A percentile compares a stretch with the other conserved stretches of the same genome.
phyloP scores from a whole-genome alignment of 257 asterid species.

The Sherardia arvensis region DNA sequence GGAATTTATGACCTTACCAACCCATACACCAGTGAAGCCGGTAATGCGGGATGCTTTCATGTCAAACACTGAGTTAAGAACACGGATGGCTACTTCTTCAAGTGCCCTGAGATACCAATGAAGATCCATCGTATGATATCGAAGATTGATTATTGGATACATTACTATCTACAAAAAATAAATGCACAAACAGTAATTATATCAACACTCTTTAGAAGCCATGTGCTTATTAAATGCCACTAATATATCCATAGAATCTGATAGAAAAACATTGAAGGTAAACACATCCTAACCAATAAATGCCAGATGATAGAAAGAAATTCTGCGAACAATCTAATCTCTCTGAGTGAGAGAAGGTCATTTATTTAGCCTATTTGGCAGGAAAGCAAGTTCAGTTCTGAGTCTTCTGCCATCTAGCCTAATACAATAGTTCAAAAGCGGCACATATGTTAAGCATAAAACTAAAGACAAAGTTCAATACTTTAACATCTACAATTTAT shows the following conservation, averaged over 20 bases:
- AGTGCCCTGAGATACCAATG: constrained; percentile 94
- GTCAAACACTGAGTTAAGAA: constrained; percentile 54
- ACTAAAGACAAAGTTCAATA: neutral
- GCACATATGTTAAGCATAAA: neutral
- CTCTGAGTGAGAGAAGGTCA: neutral
- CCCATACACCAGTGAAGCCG: constrained; percentile 96
- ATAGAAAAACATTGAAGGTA: neutral
- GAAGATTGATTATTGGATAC: constrained; percentile 93
- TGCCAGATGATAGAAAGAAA: neutral
- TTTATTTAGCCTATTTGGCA: neutral
- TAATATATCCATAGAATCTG: neutral
- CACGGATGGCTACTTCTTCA: constrained; percentile 88
- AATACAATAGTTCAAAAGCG: neutral
- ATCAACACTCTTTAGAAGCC: neutral
- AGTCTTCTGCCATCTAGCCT: neutral
- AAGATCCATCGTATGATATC: constrained; percentile 69
- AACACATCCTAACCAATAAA: neutral
- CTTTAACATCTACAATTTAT: neutral
- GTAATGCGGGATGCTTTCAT: constrained; percentile 62
- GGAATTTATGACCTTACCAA: constrained; percentile 44
- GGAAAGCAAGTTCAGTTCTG: neutral
- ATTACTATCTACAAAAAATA: constrained; percentile 64
- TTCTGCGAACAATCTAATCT: neutral
- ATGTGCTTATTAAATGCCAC: neutral
- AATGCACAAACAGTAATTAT: constrained; percentile 8